These are phyloP conservation scores for Apiospora saccharicola DNA, from an alignment of 2,329 filamentous ascomycete genomes.

Conservation along the genomic window DNA sequence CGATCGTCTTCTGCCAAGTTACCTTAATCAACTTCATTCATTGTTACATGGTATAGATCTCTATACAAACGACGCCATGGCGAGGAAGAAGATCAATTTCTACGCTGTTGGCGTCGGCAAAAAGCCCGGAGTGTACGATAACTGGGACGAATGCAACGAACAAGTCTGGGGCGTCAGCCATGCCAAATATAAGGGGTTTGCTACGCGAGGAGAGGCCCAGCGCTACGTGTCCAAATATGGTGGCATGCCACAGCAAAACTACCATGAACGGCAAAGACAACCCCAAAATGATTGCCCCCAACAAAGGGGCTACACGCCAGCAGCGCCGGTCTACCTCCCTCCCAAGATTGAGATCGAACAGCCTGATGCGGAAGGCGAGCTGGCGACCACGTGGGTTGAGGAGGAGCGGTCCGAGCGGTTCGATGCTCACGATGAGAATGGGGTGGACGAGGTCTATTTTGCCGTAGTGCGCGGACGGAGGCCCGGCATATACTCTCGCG, in stretches of 20 bases:
- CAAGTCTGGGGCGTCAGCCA: not conserved
- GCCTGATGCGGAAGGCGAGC: no score
- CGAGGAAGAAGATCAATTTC: not conserved
- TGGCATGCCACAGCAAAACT: not conserved
- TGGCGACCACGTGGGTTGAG: no score
- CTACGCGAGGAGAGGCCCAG: not conserved
- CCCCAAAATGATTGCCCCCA: not conserved
- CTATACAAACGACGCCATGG: not conserved
- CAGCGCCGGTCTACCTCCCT: not conserved
- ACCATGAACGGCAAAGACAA: not conserved
- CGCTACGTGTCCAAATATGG: not conserved
- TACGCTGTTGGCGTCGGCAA: conserved; percentile 20
- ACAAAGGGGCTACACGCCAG: not conserved
- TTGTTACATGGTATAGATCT: not conserved
- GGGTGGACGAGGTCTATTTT: not conserved
- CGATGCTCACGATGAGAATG: no score
- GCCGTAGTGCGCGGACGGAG: not conserved
- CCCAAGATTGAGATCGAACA: not conserved
- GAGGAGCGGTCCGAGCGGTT: no score
- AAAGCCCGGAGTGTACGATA: conserved; percentile 22
- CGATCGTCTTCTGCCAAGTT: not conserved
- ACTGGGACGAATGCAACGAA: not conserved
- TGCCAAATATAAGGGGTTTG: not conserved
- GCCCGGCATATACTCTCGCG: not conserved
- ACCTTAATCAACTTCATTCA: not conserved